phyloP scores from a whole-genome alignment of 2,329 filamentous ascomycete genomes.

The Colletotrichum sp. region DNA sequence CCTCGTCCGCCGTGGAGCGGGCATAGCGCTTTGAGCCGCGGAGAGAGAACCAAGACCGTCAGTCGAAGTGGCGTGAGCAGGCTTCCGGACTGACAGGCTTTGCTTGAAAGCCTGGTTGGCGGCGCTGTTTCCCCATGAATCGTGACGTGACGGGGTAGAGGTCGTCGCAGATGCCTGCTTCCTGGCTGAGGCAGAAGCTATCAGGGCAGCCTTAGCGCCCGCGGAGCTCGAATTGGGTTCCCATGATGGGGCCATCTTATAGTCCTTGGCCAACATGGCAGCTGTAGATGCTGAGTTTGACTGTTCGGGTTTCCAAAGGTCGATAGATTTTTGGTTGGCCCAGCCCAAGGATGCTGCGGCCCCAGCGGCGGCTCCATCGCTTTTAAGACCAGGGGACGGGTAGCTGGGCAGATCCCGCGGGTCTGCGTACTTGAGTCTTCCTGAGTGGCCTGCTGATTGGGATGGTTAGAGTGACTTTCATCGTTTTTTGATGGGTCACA shows the following conservation, averaged over 20 bases:
- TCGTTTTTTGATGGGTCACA: not conserved
- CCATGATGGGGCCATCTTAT: slow-evolving; percentile 57
- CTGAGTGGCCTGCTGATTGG: slow-evolving; percentile 29
- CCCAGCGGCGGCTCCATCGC: slow-evolving; percentile 67
- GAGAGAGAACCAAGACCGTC: slow-evolving; percentile 62
- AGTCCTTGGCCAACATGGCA: slow-evolving; percentile 46
- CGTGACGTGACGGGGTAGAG: slow-evolving; percentile 45
- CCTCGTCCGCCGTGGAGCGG: slow-evolving; percentile 48
- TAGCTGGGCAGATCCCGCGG: slow-evolving; percentile 77
- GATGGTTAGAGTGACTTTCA: not conserved
- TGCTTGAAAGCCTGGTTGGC: slow-evolving; percentile 71
- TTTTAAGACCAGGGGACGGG: slow-evolving; percentile 67
- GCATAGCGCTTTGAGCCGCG: slow-evolving; percentile 80
- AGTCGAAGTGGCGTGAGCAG: slow-evolving; percentile 32
- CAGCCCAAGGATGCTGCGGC: slow-evolving; percentile 79
- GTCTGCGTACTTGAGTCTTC: slow-evolving; percentile 71
- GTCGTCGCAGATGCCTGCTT: slow-evolving; percentile 44
- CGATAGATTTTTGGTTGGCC: slow-evolving; percentile 68
- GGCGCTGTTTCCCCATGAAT: slow-evolving; percentile 68
- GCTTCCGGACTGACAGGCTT: slow-evolving; percentile 30
- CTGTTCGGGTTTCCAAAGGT: slow-evolving; percentile 70
- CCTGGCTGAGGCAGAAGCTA: slow-evolving; percentile 49
- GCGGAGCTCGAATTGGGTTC: slow-evolving; percentile 67
- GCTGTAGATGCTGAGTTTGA: slow-evolving; percentile 53
- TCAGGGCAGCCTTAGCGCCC: slow-evolving; percentile 76